A percentile compares a stretch with the other conserved stretches of the same genome.
Evolutionary conservation across 768 basidiomycete species (phyloP).

Genomic region (Naganishia friedmannii): DNA sequence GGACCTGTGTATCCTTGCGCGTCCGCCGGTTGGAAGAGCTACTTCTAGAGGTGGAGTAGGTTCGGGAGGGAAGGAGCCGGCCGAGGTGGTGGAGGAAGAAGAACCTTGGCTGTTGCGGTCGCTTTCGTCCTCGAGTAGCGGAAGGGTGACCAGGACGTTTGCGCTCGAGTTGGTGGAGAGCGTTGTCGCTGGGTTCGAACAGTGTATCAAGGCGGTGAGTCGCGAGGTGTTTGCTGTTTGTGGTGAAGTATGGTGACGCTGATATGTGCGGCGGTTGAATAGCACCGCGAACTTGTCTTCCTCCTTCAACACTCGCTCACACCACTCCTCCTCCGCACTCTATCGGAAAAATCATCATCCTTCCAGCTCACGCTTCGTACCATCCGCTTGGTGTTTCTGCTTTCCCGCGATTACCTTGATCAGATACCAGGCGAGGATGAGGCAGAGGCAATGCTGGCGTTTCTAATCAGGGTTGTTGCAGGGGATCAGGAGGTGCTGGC

Average conservation of each 20-base stretch:
- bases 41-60: no score
- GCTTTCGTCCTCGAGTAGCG: constrained; percentile 58
- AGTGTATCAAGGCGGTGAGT: constrained; percentile 61
- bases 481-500: constrained; percentile 48
- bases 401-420: constrained; percentile 82
- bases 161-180: constrained; percentile 97
- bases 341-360: constrained; percentile 66
- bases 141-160: constrained; percentile 85
- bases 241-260: not conserved
- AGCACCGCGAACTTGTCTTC: constrained; percentile 79
- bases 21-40: constrained; percentile 33
- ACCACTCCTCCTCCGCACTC: constrained; percentile 77
- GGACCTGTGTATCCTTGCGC: constrained; percentile 84
- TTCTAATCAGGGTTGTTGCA: constrained; percentile 54
- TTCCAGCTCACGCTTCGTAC: constrained; percentile 88
- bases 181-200: constrained; percentile 62
- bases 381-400: constrained; percentile 86
- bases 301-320: constrained; percentile 87
- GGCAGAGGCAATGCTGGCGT: constrained; percentile 77
- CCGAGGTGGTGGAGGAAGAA: constrained; percentile 27
- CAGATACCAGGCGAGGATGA: constrained; percentile 67
- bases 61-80: not conserved
- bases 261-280: not conserved
- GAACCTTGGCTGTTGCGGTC: constrained; percentile 25
- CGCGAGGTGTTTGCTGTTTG: no score